phyloP scores from a whole-genome alignment of 495 filamentous ascomycete species.

The Sporormia fimetaria region DNA sequence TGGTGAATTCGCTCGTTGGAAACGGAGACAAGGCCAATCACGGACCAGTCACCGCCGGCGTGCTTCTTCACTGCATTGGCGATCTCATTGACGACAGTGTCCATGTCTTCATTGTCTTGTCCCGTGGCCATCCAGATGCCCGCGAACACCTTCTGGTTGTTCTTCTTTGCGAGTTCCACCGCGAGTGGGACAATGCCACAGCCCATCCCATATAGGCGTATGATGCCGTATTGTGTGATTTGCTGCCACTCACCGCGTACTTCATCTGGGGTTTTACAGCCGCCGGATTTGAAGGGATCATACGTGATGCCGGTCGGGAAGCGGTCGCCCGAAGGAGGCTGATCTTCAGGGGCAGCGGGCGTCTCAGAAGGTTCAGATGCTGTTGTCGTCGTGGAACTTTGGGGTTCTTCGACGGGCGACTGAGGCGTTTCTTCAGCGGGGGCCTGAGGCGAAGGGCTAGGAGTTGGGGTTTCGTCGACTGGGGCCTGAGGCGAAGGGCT shows the following conservation, averaged over 20 bases:
- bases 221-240: constrained; percentile 41
- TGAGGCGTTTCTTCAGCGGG: no score
- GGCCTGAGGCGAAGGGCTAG: no score
- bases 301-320: constrained; percentile 18
- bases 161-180: constrained; percentile 44
- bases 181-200: constrained; percentile 59
- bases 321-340: not conserved
- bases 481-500: no score
- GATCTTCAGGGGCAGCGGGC: not conserved
- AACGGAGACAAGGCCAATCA: constrained; percentile 58
- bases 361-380: no score
- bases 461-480: no score
- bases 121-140: constrained; percentile 51
- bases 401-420: no score
- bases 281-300: constrained; percentile 31
- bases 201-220: constrained; percentile 74
- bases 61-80: constrained; percentile 40
- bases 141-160: constrained; percentile 56
- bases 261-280: constrained; percentile 54
- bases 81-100: constrained; percentile 34
- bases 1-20: constrained; percentile 74
- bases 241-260: constrained; percentile 51
- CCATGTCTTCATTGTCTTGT: constrained; percentile 48
- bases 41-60: constrained; percentile 47
- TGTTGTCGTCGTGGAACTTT: no score